Evolutionary conservation across 169 alveolate species (phyloP).

Genomic region (Ichthyophthirius multifiliis): DNA sequence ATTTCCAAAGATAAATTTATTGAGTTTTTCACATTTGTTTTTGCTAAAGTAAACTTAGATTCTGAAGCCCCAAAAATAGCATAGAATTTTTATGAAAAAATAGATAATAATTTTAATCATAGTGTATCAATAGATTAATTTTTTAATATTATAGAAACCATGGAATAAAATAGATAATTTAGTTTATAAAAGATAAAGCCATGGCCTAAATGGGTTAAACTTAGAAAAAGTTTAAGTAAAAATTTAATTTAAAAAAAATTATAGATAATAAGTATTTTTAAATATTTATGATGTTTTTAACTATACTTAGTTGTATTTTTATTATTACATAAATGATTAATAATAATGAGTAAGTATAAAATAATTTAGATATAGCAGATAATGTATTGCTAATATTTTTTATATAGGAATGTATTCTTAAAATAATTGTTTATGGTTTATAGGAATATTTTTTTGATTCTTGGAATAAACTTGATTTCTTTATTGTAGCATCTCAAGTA

Average conservation of each 20-base stretch:
- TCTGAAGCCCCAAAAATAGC: not conserved
- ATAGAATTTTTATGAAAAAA: not conserved
- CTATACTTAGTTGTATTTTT: not conserved
- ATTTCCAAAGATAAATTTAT: no score
- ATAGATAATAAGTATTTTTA: not conserved
- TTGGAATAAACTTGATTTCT: constrained; percentile 22
- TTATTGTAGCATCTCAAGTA: constrained; percentile 1
- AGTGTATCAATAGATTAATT: not conserved
- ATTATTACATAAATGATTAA: not conserved
- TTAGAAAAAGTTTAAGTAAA: not conserved
- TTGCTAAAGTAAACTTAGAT: not conserved
- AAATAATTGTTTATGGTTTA: constrained; percentile 18
- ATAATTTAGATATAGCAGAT: not conserved
- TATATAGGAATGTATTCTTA: not conserved
- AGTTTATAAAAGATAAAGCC: not conserved
- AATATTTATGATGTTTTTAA: not conserved
- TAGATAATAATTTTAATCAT: not conserved
- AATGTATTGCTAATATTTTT: constrained; percentile 5
- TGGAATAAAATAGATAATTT: not conserved
- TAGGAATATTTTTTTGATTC: not conserved
- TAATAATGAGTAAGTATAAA: not conserved
- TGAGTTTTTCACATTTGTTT: no score
- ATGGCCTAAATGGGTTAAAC: not conserved
- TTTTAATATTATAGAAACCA: not conserved
- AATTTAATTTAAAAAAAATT: not conserved